Evolutionary conservation across 352 stramenopile genomes (phyloP), one percentile per base, ranked within the genome.

Genomic region (Hyaloperonospora arabidopsidis): DNA sequence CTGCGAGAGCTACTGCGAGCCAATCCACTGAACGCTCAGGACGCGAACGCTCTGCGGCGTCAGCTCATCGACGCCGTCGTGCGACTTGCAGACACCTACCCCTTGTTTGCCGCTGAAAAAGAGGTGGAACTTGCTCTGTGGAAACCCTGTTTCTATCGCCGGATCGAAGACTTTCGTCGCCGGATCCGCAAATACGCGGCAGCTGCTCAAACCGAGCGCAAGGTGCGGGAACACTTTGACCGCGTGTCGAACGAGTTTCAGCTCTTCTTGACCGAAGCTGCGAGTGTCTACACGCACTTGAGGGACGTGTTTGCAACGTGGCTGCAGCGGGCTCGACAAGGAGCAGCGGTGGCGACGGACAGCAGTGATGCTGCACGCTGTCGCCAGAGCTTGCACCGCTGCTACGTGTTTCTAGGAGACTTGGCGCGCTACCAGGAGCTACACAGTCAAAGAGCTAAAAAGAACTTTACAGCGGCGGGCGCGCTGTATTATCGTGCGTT

Each of bases 61-160:
- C 81, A 65, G 1, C 57, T 92, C 5, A 70, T 81, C 34, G 76
- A 78, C 35, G 76, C 77, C 45, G 79, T 76, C 22, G 72, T 65
- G 40, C 41, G 54, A 14, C 54, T 89, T 18, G 67, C 60, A 21
- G 63, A 84, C 32, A 57, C 52, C 35, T 69, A 71, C n/a, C 68
- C 79, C 12, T 50, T 59, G 2, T 84, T 89, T 46, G 78, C 79
- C 15, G 78, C 78, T 13, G 32, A 54, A 15, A 87, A 86, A 50
- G 79, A 93, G 59, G 65, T 89, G 14, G 82, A 93, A 52, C 76
- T 87, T 46, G 79, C 79, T 53, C 70, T 95, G 28, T 96, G 87
- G 87, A 95, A 95, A 59, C 85, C 76, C 15, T 95, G 86, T 60
- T 94, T 94, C 55, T 96, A 96, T 63, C 90, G 90, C 53, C 77